These are phyloP conservation scores for Rhizophlyctis rosea DNA, from an alignment of 192 early-diverging fungal species.

Conservation along the genomic window DNA sequence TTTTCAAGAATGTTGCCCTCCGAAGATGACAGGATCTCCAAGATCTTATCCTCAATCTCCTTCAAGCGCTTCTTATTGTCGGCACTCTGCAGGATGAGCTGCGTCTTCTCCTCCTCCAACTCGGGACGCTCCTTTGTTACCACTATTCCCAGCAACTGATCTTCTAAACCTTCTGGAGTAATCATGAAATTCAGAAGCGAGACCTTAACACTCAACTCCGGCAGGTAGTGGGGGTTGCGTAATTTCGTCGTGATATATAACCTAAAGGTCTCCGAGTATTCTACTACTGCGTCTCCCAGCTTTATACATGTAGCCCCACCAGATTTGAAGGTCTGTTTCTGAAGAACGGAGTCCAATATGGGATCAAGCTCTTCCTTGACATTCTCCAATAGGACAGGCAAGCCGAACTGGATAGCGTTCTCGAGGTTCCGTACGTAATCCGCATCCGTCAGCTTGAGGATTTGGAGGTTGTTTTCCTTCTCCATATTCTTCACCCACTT, in stretches of 20 bases:
- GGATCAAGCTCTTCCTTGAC: constrained; percentile 68
- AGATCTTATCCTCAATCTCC: constrained; percentile 64
- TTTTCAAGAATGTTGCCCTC: constrained; percentile 70
- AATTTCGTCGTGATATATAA: constrained; percentile 68
- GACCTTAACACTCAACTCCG: constrained; percentile 60
- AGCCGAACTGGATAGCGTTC: constrained; percentile 63
- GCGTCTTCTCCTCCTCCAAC: constrained; percentile 65
- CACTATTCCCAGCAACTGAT: constrained; percentile 63
- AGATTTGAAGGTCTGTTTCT: constrained; percentile 63
- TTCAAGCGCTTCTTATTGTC: constrained; percentile 64
- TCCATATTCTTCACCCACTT: constrained; percentile 71
- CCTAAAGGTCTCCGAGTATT: constrained; percentile 55
- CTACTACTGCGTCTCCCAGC: constrained; percentile 61
- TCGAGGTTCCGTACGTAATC: constrained; percentile 59
- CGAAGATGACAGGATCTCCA: constrained; percentile 56
- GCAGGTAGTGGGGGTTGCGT: constrained; percentile 63
- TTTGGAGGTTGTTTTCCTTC: constrained; percentile 57
- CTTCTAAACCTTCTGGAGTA: constrained; percentile 65
- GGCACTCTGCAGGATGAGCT: constrained; percentile 59
- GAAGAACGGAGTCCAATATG: constrained; percentile 56
- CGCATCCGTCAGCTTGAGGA: constrained; percentile 59
- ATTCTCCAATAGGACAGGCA: constrained; percentile 61
- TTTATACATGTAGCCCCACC: constrained; percentile 59
- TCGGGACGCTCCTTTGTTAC: constrained; percentile 63
- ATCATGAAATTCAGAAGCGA: constrained; percentile 70